Evolutionary conservation across 2,329 filamentous ascomycete genomes (phyloP), one percentile per base, ranked within the genome.

Genomic region (Clarireedia monteithiana): DNA sequence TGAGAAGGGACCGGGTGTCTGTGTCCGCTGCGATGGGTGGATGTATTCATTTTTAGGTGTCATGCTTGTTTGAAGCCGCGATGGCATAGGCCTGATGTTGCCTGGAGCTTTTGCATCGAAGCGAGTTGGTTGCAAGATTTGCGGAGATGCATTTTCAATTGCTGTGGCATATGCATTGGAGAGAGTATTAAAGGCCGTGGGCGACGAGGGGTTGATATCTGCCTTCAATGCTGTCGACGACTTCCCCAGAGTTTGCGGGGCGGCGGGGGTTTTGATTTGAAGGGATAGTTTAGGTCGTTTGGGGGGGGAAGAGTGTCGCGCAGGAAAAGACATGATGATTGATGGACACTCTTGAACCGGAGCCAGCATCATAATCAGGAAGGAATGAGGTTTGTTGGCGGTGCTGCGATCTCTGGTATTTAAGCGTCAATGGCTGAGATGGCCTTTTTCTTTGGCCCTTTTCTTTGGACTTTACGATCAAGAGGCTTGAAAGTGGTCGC

Each of bases 171-270:
- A 85, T 58, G 82, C 78, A 69, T 85, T 85, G 53, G 82, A 83
- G 40, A 85, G 75, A 2, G 83, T 85, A 69, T 85, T 85, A 71
- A 84, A 84, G 23, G 81, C 74, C 1, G 83, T 85, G 3, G 81
- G 80, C 34, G 82, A 83, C 57, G 74, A 78, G 30, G 80, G 77
- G 62, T 84, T 77, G 40, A 79, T 69, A 51, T 74, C 72, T 23
- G 74, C 49, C 55, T 68, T 69, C 45, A 78, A 66, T 5, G 72
- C 73, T 58, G 74, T 75, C 27, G 74, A 72, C 0, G 71, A 71
- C 58, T 73, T 71, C 39, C 70, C 67, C 15, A 74, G 68, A 53
- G 70, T 74, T 53, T 71, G 67, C 42, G 74, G 66, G 36, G 68
- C 70, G 55, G 69, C 66, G 30, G 73, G 67, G 24, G 77, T 71